Evolutionary conservation across 257 asterid genomes (phyloP), one percentile per base, ranked within the genome.

Genomic region (Paulownia fortunei): DNA sequence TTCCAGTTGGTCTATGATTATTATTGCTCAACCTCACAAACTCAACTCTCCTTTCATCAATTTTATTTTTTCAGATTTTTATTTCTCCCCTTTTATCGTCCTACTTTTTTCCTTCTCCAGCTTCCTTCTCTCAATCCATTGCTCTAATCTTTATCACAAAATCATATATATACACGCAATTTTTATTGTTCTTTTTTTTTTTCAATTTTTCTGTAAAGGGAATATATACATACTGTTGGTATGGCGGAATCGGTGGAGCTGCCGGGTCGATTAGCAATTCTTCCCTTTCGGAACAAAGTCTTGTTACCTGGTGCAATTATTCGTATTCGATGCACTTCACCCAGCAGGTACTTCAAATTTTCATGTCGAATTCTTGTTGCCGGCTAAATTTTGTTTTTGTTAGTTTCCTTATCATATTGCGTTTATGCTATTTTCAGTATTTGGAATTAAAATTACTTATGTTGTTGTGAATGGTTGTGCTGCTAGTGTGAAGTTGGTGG

Each of bases 161-260:
- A 64, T 32, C 59, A 49, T 6, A 55, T 16, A 74, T 37, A 49
- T 32, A 30, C n/a, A 44, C 49, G 19, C 51, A 41, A 42, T 18
- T 47, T 3, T 55, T 59, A 37, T 52, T 62, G 21, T 63, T 81
- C 39, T 65, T 36, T 32, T 8, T 32, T 3, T 71, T 12, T 1
- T 11, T 12, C 26, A 23, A 47, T 19, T 47, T 49, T 18, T 46
- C 11, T 13, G 8, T 21, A 7, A 44, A 44, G 21, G 59, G 18
- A 26, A 72, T 4, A 62, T 4, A 44, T 21, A 54, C 42, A 23
- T 30, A 69, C 67, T 71, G 71, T 47, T 71, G 24, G 5, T 81
- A 94, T 95, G 99, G 96, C 94, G 87, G 98, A 95, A 77, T 89
- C 90, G 85, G 94, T 93, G 68, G 98, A 95, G 86, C 87, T 96